Evolutionary conservation across 176 grass and related monocot genomes (phyloP).

Genomic region (Oryza nivara): DNA sequence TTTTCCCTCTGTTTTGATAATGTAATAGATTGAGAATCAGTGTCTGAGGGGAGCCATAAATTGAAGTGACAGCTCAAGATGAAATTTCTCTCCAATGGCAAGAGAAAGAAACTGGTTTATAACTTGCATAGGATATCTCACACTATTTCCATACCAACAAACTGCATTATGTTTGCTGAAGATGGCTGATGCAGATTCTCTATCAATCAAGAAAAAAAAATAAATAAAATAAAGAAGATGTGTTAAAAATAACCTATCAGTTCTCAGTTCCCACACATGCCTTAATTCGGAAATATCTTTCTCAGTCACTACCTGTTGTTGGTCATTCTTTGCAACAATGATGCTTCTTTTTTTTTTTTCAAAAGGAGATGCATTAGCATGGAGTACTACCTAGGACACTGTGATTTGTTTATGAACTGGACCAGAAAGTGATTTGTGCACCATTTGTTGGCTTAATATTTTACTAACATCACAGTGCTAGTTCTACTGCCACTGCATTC

Average conservation of each 20-base stretch:
- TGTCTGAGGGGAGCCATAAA: too few species aligned
- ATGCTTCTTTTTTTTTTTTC: background rate
- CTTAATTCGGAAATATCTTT: constrained; percentile 49
- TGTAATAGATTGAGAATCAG: too few species aligned
- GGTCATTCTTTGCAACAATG: constrained; percentile 39
- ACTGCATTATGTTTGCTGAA: constrained; percentile 17
- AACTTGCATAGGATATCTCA: background rate
- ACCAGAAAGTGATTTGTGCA: constrained; percentile 27
- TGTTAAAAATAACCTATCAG: constrained; percentile 57
- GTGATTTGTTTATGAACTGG: constrained; percentile 36
- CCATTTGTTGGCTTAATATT: constrained; percentile 12
- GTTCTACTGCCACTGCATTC: background rate
- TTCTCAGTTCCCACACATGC: constrained; percentile 42
- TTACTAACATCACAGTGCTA: constrained; percentile 32
- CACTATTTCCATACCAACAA: background rate
- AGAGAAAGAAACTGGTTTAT: too few species aligned
- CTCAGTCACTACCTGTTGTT: constrained; percentile 39
- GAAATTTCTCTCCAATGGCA: too few species aligned
- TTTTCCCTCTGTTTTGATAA: too few species aligned
- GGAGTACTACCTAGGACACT: constrained; percentile 41
- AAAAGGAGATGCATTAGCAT: constrained; percentile 41
- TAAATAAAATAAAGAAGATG: constrained; percentile 15
- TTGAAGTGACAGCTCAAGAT: too few species aligned
- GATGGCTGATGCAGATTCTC: constrained; percentile 27
- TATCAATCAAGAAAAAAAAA: background rate